Evolutionary conservation across 345 rosid genomes (phyloP).

Genomic region (Leavenworthia alabamica): DNA sequence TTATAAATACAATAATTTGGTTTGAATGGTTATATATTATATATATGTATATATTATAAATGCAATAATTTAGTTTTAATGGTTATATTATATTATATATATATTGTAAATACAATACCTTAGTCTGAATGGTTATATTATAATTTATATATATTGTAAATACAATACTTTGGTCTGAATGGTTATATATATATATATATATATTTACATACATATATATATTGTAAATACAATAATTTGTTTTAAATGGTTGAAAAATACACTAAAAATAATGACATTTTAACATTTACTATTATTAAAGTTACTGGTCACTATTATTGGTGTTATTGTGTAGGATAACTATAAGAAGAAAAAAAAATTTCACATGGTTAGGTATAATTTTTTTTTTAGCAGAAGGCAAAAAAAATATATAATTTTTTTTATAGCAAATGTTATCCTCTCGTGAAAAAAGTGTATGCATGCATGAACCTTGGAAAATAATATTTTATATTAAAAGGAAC

Average conservation of each 20-base stretch:
- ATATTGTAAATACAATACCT: too few relatives aligned
- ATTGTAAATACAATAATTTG: too few relatives aligned
- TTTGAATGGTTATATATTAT: too few relatives aligned
- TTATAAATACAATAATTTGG: neutral
- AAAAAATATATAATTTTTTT: too few relatives aligned
- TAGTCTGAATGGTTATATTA: too few relatives aligned
- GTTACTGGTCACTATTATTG: conserved; percentile 20
- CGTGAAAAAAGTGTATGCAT: conserved; percentile 23
- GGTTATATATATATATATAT: too few relatives aligned
- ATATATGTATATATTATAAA: too few relatives aligned
- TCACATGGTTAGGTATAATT: conserved; percentile 11
- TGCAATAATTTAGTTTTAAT: too few relatives aligned
- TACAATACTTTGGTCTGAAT: neutral
- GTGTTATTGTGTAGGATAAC: conserved; percentile 15
- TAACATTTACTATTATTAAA: conserved; percentile 3
- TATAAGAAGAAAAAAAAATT: neutral
- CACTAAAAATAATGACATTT: neutral
- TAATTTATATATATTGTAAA: neutral
- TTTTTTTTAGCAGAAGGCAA: too few relatives aligned
- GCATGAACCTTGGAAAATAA: conserved; percentile 30
- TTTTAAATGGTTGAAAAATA: too few relatives aligned
- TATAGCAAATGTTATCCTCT: conserved; percentile 23
- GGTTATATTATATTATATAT: too few relatives aligned
- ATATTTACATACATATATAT: too few relatives aligned
- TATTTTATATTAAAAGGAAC: conserved; percentile 6